Evolutionary conservation across 192 early-diverging fungal genomes (phyloP).

Genomic region (Fimicolochytrium jonesii): DNA sequence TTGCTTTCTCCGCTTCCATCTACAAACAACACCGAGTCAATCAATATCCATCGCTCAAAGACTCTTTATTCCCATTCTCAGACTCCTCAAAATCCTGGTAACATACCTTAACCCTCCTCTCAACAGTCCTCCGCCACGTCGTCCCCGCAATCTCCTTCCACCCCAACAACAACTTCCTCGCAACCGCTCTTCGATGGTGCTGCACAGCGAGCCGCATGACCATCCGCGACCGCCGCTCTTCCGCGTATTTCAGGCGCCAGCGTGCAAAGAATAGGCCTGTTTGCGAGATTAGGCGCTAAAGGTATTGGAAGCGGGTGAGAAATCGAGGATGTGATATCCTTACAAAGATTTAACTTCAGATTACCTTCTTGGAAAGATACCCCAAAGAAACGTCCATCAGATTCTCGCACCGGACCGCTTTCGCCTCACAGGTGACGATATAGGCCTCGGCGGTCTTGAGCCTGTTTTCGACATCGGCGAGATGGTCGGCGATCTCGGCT

Average conservation of each 20-base stretch:
- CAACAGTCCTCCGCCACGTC: constrained; percentile 32
- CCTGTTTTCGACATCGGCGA: not conserved
- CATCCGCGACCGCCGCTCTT: constrained; percentile 13
- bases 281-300: not conserved
- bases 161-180: constrained; percentile 22
- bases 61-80: not conserved
- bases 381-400: constrained; percentile 17
- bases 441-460: constrained; percentile 7
- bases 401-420: not conserved
- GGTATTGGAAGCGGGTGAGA: not conserved
- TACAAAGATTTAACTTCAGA: no score
- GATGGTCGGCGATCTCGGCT: not conserved
- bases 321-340: no score
- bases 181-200: not conserved
- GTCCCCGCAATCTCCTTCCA: constrained; percentile 39
- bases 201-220: constrained; percentile 19
- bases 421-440: not conserved
- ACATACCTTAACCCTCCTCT: constrained; percentile 31
- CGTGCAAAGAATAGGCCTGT: constrained; percentile 16
- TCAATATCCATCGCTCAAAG: not conserved
- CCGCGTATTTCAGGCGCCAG: constrained; percentile 32
- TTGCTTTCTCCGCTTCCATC: constrained; percentile 37
- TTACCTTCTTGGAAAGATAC: constrained; percentile 13
- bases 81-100: not conserved
- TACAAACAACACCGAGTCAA: no score